Evolutionary conservation across 352 stramenopile species (phyloP).

Genomic region (Hyaloperonospora arabidopsidis): DNA sequence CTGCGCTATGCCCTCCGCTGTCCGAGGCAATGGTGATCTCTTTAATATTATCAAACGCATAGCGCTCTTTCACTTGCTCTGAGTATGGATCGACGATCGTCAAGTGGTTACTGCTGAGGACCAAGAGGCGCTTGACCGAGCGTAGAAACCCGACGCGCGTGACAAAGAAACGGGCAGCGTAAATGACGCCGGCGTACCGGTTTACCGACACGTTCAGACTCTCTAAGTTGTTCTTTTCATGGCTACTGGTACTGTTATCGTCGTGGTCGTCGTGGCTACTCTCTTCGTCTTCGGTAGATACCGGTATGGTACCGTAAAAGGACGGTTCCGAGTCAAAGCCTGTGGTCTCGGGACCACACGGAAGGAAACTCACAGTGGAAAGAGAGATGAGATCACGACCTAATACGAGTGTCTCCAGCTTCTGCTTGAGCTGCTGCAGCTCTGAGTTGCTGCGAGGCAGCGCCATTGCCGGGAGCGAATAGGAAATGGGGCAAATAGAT

Average conservation of each 20-base stretch:
- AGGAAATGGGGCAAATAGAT: constrained; percentile 2
- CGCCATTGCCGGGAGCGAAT: constrained; percentile 17
- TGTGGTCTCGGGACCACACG: constrained; percentile 56
- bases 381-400: constrained; percentile 36
- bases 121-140: constrained; percentile 69
- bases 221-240: constrained; percentile 12
- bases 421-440: constrained; percentile 58
- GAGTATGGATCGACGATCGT: constrained; percentile 81
- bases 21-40: constrained; percentile 78
- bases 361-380: constrained; percentile 57
- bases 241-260: constrained; percentile 2
- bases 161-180: constrained; percentile 81
- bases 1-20: constrained; percentile 53
- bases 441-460: constrained; percentile 24
- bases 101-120: constrained; percentile 72
- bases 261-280: constrained; percentile 43
- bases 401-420: constrained; percentile 49
- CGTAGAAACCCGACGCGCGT: constrained; percentile 74
- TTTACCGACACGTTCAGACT: constrained; percentile 44
- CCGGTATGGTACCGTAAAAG: constrained; percentile 28
- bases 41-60: constrained; percentile 84
- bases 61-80: constrained; percentile 81
- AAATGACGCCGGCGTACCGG: constrained; percentile 77
- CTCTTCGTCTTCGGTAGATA: constrained; percentile 16
- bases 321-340: constrained; percentile 45